Evolutionary conservation across 768 basidiomycete genomes (phyloP).

Genomic region (Sarcodon aspratus): DNA sequence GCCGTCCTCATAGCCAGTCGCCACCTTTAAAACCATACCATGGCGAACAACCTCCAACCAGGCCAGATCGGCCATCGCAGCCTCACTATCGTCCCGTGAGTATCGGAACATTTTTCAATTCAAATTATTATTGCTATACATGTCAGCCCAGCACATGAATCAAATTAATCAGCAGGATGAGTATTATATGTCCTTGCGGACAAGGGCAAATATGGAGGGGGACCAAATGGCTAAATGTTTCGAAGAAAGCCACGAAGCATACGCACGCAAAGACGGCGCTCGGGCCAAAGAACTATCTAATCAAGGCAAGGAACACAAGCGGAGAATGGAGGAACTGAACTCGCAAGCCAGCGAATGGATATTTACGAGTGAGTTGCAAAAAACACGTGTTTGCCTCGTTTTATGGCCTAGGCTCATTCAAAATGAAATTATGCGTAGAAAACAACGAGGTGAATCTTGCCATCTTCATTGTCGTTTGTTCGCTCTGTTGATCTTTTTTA

Average conservation of each 20-base stretch:
- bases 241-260: constrained; percentile 66
- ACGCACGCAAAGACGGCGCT: constrained; percentile 60
- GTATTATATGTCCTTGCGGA: constrained; percentile 60
- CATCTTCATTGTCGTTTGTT: not conserved
- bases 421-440: constrained; percentile 28
- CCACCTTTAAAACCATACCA: too few species aligned
- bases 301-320: constrained; percentile 70
- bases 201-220: constrained; percentile 68
- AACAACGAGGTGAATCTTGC: constrained; percentile 51
- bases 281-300: constrained; percentile 73
- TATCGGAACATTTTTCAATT: too few species aligned
- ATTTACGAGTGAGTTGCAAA: constrained; percentile 46
- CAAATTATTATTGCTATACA: not conserved
- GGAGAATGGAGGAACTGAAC: constrained; percentile 70
- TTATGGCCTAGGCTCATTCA: not conserved
- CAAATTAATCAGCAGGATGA: constrained; percentile 58
- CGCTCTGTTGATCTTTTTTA: not conserved
- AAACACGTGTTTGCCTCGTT: not conserved
- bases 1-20: too few species aligned
- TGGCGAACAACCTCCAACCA: too few species aligned
- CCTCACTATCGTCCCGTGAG: too few species aligned
- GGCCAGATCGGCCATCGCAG: too few species aligned
- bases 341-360: constrained; percentile 83
- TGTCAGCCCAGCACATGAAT: constrained; percentile 32
- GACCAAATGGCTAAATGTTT: constrained; percentile 68